Percentiles rank a stretch among this genome's conserved stretches.
phyloP scores from a whole-genome alignment of 768 basidiomycete genomes.

The Lepiota brunneoincarnata region DNA sequence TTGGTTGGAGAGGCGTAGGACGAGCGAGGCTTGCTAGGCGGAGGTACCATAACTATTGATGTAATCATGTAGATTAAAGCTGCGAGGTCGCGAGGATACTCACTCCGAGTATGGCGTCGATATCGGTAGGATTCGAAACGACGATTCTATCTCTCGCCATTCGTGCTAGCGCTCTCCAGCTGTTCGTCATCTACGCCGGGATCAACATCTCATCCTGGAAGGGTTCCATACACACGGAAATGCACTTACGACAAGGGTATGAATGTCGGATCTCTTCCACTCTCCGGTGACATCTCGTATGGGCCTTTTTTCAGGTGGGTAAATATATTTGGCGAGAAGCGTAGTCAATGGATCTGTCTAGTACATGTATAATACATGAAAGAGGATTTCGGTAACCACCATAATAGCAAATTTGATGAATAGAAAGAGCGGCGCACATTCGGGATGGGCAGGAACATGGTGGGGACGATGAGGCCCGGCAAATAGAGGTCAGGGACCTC shows the following conservation, averaged over 20 bases:
- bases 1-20: conserved; percentile 82
- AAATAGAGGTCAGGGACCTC: conserved; percentile 59
- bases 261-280: conserved; percentile 69
- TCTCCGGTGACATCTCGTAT: conserved; percentile 71
- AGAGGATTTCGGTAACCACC: conserved; percentile 57
- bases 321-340: conserved; percentile 80
- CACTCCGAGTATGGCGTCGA: conserved; percentile 64
- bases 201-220: conserved; percentile 18
- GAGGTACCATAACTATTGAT: conserved; percentile 73
- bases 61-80: neutral
- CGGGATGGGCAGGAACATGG: conserved; percentile 86
- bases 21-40: conserved; percentile 77
- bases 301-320: conserved; percentile 72
- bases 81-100: conserved; percentile 29
- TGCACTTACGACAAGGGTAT: conserved; percentile 73
- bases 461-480: conserved; percentile 66
- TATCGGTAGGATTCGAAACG: conserved; percentile 64
- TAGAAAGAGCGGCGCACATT: conserved; percentile 66
- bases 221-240: conserved; percentile 8
- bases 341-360: conserved; percentile 85
- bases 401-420: conserved; percentile 48
- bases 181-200: conserved; percentile 72
- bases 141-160: conserved; percentile 83
- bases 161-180: conserved; percentile 80
- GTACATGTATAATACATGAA: conserved; percentile 43